These are phyloP conservation scores for Mallotus japonicus DNA, from an alignment of 441 rosid species.

Conservation along the genomic window DNA sequence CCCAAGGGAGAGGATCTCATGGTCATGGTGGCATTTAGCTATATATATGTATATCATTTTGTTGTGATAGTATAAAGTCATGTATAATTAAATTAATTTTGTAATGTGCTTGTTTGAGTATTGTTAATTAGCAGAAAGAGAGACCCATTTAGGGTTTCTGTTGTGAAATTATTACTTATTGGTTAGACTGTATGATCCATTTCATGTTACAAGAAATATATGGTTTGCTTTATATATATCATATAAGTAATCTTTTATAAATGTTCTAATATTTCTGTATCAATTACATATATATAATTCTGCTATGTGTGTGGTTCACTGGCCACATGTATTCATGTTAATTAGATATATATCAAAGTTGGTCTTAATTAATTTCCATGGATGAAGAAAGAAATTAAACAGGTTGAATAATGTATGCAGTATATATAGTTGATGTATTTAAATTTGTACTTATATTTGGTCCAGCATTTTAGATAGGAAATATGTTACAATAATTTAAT, in stretches of 20 bases:
- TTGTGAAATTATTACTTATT: not conserved
- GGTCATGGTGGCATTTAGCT: conserved; percentile 33
- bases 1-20: conserved; percentile 33
- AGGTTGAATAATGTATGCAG: too few species aligned
- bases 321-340: too few species aligned
- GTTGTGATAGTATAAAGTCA: not conserved
- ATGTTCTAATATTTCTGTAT: not conserved
- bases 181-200: not conserved
- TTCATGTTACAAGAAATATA: not conserved
- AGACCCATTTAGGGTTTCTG: conserved; percentile 33
- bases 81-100: too few species aligned
- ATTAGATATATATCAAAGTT: too few species aligned
- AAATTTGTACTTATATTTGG: too few species aligned
- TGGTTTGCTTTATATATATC: not conserved
- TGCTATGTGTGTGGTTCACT: too few species aligned
- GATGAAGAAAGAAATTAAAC: too few species aligned
- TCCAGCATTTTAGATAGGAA: too few species aligned
- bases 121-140: not conserved
- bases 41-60: not conserved
- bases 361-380: too few species aligned
- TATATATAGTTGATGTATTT: too few species aligned
- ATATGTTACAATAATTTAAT: too few species aligned
- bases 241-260: not conserved
- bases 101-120: not conserved
- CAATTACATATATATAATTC: not conserved